These are phyloP conservation scores for Platanthera guangdongensis DNA, from an alignment of 106 monocot species.

Conservation along the genomic window DNA sequence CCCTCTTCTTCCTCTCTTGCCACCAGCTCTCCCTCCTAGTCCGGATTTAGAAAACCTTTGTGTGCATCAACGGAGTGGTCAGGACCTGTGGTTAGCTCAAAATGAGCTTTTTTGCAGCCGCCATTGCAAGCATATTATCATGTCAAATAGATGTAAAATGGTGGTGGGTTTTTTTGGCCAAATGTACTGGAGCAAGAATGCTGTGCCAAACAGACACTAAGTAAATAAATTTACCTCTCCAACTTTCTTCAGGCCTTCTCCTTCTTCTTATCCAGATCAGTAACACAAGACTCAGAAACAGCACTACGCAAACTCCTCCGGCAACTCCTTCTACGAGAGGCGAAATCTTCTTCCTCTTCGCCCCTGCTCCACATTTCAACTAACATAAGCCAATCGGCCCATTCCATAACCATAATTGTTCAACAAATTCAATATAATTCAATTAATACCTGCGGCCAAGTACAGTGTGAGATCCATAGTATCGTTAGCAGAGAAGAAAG, in stretches of 20 bases:
- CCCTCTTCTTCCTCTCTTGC: no score
- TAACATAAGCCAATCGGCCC: not conserved
- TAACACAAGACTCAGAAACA: constrained; percentile 17
- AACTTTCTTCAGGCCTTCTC: constrained; percentile 4
- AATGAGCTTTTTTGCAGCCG: no score
- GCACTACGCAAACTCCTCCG: constrained; percentile 28
- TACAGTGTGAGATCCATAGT: constrained; percentile 32
- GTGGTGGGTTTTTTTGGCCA: no score
- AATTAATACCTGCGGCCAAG: constrained; percentile 13
- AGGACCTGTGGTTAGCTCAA: no score
- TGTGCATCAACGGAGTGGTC: no score
- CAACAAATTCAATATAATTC: not conserved
- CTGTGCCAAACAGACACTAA: not conserved
- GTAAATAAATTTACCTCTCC: constrained; percentile 25
- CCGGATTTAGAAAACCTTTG: no score
- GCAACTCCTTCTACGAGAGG: constrained; percentile 37
- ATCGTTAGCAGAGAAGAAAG: constrained; percentile 40
- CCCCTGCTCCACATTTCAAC: constrained; percentile 13
- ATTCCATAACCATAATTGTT: not conserved
- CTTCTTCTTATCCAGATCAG: constrained; percentile 26
- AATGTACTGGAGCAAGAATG: no score
- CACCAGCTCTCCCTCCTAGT: no score
- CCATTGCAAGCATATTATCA: no score
- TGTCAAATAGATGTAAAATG: no score
- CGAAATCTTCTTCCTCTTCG: constrained; percentile 18